Evolutionary conservation across 345 rosid genomes (phyloP).

Genomic region (Lumnitzera littorea): DNA sequence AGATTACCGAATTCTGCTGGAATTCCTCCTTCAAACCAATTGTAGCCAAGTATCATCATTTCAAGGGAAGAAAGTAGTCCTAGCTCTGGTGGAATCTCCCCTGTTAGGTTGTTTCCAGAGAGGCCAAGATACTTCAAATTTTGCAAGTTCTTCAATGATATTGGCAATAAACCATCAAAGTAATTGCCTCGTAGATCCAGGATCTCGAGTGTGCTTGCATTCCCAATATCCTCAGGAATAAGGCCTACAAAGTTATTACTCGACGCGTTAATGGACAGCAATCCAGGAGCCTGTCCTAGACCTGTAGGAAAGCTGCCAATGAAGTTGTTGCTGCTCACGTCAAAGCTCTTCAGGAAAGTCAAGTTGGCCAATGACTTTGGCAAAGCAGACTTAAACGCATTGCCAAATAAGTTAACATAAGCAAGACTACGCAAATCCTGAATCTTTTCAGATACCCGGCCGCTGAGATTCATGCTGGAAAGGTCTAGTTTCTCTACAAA

Average conservation of each 20-base stretch:
- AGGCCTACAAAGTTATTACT: constrained; percentile 77
- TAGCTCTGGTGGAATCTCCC: constrained; percentile 47
- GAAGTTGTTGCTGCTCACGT: constrained; percentile 70
- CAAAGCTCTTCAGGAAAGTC: constrained; percentile 45
- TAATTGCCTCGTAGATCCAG: constrained; percentile 79
- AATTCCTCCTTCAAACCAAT: constrained; percentile 53
- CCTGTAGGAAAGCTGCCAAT: constrained; percentile 67
- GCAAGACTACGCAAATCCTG: constrained; percentile 36
- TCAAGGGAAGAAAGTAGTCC: constrained; percentile 57
- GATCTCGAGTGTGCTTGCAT: constrained; percentile 51
- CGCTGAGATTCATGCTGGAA: constrained; percentile 66
- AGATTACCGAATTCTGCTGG: constrained; percentile 67
- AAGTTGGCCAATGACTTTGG: constrained; percentile 51
- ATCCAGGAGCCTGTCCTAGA: constrained; percentile 56
- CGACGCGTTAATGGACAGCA: constrained; percentile 68
- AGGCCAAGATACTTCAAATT: constrained; percentile 64
- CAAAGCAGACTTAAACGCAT: constrained; percentile 45
- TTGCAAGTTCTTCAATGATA: constrained; percentile 46
- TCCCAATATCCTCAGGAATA: constrained; percentile 82
- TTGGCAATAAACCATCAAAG: constrained; percentile 52
- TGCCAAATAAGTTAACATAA: constrained; percentile 44
- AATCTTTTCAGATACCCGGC: constrained; percentile 53
- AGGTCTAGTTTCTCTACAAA: constrained; percentile 61
- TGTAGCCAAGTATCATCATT: constrained; percentile 66
- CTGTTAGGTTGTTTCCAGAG: constrained; percentile 65